A percentile compares a stretch with the other conserved stretches of the same genome.
phyloP scores from a whole-genome alignment of 2,329 filamentous ascomycete genomes.

The Xylariaceae sp. region DNA sequence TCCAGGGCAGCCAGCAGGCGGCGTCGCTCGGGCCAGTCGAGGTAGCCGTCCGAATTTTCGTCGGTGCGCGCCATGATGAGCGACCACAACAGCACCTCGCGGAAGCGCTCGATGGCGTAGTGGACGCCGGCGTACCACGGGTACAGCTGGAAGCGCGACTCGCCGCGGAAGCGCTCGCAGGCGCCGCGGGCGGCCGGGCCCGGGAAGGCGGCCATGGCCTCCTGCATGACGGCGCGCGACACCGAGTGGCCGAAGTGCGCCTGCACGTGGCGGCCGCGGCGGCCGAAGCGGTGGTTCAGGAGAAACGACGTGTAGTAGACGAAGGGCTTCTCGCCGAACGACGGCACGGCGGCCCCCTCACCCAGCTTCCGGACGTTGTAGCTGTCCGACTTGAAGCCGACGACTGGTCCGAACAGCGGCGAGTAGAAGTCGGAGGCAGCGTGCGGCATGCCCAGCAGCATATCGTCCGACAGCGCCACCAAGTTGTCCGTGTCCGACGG shows the following conservation, averaged over 20 bases:
- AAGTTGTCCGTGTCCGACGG: constrained; percentile 32
- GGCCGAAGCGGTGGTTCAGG: constrained; percentile 35
- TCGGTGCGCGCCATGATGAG: constrained; percentile 33
- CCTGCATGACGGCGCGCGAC: constrained; percentile 29
- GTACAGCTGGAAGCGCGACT: constrained; percentile 34
- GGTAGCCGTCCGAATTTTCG: constrained; percentile 29
- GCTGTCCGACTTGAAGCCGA: constrained; percentile 34
- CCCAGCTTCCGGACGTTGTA: constrained; percentile 28
- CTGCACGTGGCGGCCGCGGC: constrained; percentile 34
- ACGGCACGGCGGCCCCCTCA: constrained; percentile 25
- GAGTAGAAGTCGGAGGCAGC: constrained; percentile 35
- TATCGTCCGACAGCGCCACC: constrained; percentile 36
- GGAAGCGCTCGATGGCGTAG: constrained; percentile 35
- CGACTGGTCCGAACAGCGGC: constrained; percentile 32
- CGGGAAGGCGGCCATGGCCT: constrained; percentile 34
- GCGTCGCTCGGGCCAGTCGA: constrained; percentile 31
- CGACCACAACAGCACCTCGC: constrained; percentile 35
- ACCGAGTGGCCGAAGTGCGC: constrained; percentile 35
- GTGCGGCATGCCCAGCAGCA: constrained; percentile 34
- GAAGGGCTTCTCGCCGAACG: constrained; percentile 36
- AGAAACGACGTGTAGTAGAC: constrained; percentile 37
- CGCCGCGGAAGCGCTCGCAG: constrained; percentile 34
- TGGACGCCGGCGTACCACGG: constrained; percentile 35
- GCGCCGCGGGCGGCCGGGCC: constrained; percentile 30
- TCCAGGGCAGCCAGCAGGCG: constrained; percentile 28